A percentile compares a stretch with the other conserved stretches of the same genome.
phyloP scores from a whole-genome alignment of 2,329 filamentous ascomycete species.

The Juglanconis sp. region DNA sequence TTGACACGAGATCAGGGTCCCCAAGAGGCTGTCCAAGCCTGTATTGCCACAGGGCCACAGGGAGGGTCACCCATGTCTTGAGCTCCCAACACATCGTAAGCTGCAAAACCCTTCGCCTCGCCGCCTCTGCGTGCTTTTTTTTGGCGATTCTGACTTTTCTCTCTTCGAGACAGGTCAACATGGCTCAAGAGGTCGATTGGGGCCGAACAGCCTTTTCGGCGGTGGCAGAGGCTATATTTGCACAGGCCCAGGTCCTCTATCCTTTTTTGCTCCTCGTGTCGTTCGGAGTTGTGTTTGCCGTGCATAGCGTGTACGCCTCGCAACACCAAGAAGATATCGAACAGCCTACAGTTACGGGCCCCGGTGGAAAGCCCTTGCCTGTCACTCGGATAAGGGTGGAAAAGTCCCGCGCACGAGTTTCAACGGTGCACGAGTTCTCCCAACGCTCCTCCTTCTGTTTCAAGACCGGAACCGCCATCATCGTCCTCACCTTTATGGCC shows the following conservation, averaged over 20 bases:
- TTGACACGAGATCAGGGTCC: constrained; percentile 20
- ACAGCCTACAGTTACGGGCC: constrained; percentile 60
- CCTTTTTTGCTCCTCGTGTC: constrained; percentile 49
- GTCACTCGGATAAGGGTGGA: constrained; percentile 50
- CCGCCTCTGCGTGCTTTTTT: background rate
- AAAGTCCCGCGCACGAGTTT: constrained; percentile 26
- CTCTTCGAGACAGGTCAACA: constrained; percentile 6
- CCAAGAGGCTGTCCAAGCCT: constrained; percentile 16
- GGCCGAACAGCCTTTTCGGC: constrained; percentile 25
- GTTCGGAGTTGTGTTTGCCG: constrained; percentile 48
- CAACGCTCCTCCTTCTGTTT: constrained; percentile 65
- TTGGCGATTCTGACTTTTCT: constrained; percentile 1
- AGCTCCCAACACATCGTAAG: constrained; percentile 13
- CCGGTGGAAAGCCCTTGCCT: constrained; percentile 86
- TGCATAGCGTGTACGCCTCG: constrained; percentile 51
- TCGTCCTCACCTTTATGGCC: constrained; percentile 71
- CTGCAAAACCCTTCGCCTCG: constrained; percentile 2
- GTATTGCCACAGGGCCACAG: constrained; percentile 15
- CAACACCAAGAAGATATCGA: constrained; percentile 46
- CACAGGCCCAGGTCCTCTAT: constrained; percentile 48
- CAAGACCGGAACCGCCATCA: constrained; percentile 67
- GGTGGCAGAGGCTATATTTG: constrained; percentile 42
- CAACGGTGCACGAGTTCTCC: constrained; percentile 43
- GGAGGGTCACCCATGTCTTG: constrained; percentile 18
- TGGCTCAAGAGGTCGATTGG: constrained; percentile 13